Evolutionary conservation across 2,329 filamentous ascomycete genomes (phyloP), one percentile per base, ranked within the genome.

Genomic region (Colletotrichum nymphaeae): DNA sequence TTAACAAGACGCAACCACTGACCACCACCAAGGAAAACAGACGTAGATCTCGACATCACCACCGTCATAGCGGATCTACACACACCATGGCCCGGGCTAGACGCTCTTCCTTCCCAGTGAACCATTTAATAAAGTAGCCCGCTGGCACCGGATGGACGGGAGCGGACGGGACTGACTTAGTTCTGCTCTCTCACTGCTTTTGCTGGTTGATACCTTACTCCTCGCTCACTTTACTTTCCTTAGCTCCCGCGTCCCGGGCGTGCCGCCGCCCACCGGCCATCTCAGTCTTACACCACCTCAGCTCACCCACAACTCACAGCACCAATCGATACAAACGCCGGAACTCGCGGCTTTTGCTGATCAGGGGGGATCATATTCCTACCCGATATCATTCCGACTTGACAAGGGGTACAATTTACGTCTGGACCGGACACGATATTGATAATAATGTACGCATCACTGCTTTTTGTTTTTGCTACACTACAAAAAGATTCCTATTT

Each of bases 21-120:
- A 16, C 11, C 42, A 26, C 28, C 14, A 55, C 28, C n/a, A 37
- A 65, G 28, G 16, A 65, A 55, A 46, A n/a, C 16, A 22, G 7
- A n/a, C 22, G 49, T 37, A 37, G 30, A 65, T 65, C 62, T 49
- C 70, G 59, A 73, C 70, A 73, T 73, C 66, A 73, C 70, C 60
- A 67, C 66, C 70, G 70, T 73, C 70, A 73, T 65, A 70, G 70
- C 70, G 67, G 59, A 69, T 57, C 69, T 37, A 4, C 12, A 3
- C 22, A 28, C 22, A 28, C 16, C n/a, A 59, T 56, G 68, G 42
- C 32, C 68, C 56, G 62, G 68, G 30, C 63, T 71, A 67, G 49
- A 6, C 8, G 11, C 28, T 5, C 3, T 2, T 26, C 60, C 30
- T 1, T 46, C 19, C 30, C 30, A 32, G 30, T 3, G 0, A 32